A percentile compares a stretch with the other conserved stretches of the same genome.
Conservation (phyloP, 1,284 basidiomycete genomes). For the Malassezia yamatoensis region DNA sequence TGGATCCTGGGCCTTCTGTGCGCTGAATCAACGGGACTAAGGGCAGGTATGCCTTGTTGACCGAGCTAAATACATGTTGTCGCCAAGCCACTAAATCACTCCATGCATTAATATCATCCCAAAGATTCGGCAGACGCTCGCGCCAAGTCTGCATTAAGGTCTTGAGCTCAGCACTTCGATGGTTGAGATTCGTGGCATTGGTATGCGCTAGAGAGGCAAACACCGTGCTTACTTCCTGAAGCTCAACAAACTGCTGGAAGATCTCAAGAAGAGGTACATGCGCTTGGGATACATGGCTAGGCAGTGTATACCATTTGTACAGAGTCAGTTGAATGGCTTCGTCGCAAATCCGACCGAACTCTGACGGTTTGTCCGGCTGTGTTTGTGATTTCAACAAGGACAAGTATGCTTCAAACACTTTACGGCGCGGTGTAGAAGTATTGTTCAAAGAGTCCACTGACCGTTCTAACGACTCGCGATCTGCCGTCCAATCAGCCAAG, state of each 20-base stretch:
- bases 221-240: constrained; percentile 71
- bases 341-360: constrained; percentile 61
- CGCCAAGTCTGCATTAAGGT: constrained; percentile 63
- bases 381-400: constrained; percentile 59
- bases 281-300: constrained; percentile 71
- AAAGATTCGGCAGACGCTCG: constrained; percentile 85
- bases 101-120: constrained; percentile 98
- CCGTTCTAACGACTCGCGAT: constrained; percentile 70
- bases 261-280: constrained; percentile 91
- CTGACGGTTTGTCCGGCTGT: constrained; percentile 33
- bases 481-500: constrained; percentile 72
- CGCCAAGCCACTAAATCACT: constrained; percentile 96
- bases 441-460: constrained; percentile 73
- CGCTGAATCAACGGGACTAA: constrained; percentile 51
- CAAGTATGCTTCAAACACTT: constrained; percentile 91
- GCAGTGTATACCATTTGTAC: constrained; percentile 88
- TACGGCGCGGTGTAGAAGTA: constrained; percentile 77
- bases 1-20: constrained; percentile 53
- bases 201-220: constrained; percentile 83
- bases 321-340: constrained; percentile 94
- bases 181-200: constrained; percentile 78
- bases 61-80: constrained; percentile 78
- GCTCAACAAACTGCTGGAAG: constrained; percentile 97
- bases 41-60: constrained; percentile 92
- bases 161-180: constrained; percentile 88